Evolutionary conservation across 108 stramenopile species (phyloP).

Genomic region (Conticribra weissflogii): DNA sequence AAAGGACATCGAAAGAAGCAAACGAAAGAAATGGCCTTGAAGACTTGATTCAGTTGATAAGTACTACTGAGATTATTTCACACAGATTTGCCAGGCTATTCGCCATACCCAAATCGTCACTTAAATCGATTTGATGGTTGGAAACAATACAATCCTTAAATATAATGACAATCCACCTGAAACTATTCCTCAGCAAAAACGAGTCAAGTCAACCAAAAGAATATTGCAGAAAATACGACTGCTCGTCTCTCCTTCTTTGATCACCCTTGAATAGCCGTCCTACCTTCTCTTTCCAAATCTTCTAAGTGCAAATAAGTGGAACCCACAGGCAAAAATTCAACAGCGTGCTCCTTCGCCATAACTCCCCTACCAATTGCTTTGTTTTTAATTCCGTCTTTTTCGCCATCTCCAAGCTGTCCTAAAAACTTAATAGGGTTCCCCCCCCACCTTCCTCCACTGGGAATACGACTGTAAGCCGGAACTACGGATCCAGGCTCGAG

Average conservation of each 20-base stretch:
- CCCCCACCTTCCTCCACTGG: constrained; percentile 89
- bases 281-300: constrained; percentile 78
- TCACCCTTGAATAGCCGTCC: constrained; percentile 45
- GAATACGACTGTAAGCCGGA: constrained; percentile 84
- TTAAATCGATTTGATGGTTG: neutral
- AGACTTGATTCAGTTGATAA: too few species aligned
- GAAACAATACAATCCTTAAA: constrained; percentile 5
- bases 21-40: too few species aligned
- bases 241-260: too few species aligned
- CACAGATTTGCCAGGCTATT: too few species aligned
- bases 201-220: too few species aligned
- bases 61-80: too few species aligned
- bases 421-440: constrained; percentile 92
- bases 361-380: constrained; percentile 68
- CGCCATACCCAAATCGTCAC: too few species aligned
- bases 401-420: constrained; percentile 71
- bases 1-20: too few species aligned
- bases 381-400: constrained; percentile 67
- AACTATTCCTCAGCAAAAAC: too few species aligned
- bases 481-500: constrained; percentile 93
- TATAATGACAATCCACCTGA: too few species aligned
- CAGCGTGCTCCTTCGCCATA: constrained; percentile 79
- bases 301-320: constrained; percentile 89
- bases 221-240: too few species aligned
- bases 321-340: constrained; percentile 92